Base-by-base conservation (phyloP, 345 rosid genomes). In the Noccaea bulbosa region DNA sequence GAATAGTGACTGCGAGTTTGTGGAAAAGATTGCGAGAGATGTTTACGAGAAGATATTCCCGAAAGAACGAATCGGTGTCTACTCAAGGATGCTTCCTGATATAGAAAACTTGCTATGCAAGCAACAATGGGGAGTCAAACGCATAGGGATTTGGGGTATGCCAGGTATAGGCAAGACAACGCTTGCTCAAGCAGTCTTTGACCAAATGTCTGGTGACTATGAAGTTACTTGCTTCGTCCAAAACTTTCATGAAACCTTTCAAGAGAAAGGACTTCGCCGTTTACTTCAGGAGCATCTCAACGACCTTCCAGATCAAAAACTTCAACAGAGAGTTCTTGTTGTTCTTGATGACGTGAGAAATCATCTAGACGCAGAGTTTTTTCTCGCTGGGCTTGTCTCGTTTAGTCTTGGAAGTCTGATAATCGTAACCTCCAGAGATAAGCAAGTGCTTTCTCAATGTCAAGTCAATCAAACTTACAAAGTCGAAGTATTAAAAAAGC, bases 101-200 rank as follows among this genome's bases (percentile, higher is more conserved):
- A 38, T 69, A 1, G 67, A 38, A 59, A 59, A 15, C 40, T 30
- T 70, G 51, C 0, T 71, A 6, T 14, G 10, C 68, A 71, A 61
- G 68, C 75, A 71, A 71, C 45, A 0, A 17, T 30, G 41, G 60
- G 61, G 67, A 6, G 27, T 71, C 5, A n/a, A 10, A 17, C 50
- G 53, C 35, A 6, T 70, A 59, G 74, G 74, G 6, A 3, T 70
- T 24, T 70, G 41, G 9, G 67, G 74, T 49, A 60, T 49, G 74
- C 50, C 58, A 8, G 74, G 74, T 7, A 39, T 70, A 38, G 74
- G 74, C 58, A 70, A 70, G 51, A 70, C 74, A 0, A 12, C 4
- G 15, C 60, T 70, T 57, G 73, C 73, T 17, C 10, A 67, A 58
- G 74, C 58, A 5, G 2, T 60, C 32, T 70, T 59, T 58, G 4